Conservation (phyloP, 257 asterid species). For the Cruciata laevipes region DNA sequence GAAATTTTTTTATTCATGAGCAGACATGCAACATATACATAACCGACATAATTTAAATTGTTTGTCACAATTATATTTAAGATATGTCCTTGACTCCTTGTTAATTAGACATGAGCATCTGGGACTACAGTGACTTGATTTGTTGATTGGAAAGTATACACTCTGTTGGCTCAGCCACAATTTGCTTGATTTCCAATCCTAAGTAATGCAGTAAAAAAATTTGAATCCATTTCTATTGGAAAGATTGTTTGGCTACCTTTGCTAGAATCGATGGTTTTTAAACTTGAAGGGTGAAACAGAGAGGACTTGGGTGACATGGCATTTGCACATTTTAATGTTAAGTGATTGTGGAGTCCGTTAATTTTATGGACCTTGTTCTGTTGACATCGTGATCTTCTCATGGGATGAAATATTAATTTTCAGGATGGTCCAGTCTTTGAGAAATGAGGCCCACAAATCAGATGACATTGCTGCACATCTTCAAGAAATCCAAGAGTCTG, state of each 20-base stretch:
- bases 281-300: not conserved
- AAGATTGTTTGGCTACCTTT: not conserved
- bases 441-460: constrained; percentile 63
- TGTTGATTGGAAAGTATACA: not conserved
- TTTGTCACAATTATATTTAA: not conserved
- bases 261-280: not conserved
- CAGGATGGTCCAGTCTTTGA: constrained; percentile 85
- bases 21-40: not conserved
- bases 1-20: too few species aligned
- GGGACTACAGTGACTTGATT: not conserved
- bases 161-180: not conserved
- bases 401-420: constrained; percentile 13
- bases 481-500: constrained; percentile 87
- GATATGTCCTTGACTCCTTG: too few species aligned
- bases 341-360: not conserved
- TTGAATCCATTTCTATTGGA: not conserved
- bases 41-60: not conserved
- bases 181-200: not conserved
- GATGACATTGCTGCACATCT: constrained; percentile 70
- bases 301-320: too few species aligned
- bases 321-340: not conserved
- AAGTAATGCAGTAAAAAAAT: not conserved
- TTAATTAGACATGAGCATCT: not conserved
- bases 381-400: not conserved
- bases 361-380: not conserved